Evolutionary conservation across 441 rosid genomes (phyloP), one percentile per base, ranked within the genome.

Genomic region (Gossypium gossypioides): DNA sequence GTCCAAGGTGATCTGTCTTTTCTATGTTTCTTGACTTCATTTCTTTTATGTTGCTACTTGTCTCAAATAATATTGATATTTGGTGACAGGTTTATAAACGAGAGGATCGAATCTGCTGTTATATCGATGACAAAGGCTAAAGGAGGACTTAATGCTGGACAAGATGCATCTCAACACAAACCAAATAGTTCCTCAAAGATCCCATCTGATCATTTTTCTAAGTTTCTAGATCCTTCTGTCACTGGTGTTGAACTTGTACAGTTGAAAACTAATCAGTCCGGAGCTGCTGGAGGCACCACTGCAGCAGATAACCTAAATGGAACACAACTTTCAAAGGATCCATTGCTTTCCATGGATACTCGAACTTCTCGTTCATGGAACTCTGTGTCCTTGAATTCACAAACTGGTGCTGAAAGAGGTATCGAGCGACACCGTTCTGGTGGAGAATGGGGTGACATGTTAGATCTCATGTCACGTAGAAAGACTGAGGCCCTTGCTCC

Each of bases 241-340:
- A 85, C 88, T 74, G 98, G 97, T 61, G 97, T 96, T 75, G 99
- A 96, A 81, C 98, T 96, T 79, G 91, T 93, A 78, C 94, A 79
- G 70, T 80, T 96, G 62, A 93, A 89, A 87, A 84, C 78, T 72
- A 85, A 87, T 74, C 87, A 83, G 75, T 68, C 87, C 67, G 83
- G 74, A 81, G 73, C 60, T 61, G 68, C 77, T 72, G 60, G 73
- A 34, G 79, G 44, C 76, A 74, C 78, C 61, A 75, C 79, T 75
- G 81, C 78, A 64, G 70, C 79, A 73, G 83, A 85, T 75, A 81
- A 74, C 72, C 74, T 66, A 65, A 83, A 78, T 77, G 84, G 85
- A 59, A 16, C 76, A 27, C 78, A 65, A 74, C 34, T 67, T 25
- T 86, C 91, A 16, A 96, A 96, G 84, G 97, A 96, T 80, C 99